Conservation (phyloP, 257 asterid genomes). For the Solanum infundibuliforme region DNA sequence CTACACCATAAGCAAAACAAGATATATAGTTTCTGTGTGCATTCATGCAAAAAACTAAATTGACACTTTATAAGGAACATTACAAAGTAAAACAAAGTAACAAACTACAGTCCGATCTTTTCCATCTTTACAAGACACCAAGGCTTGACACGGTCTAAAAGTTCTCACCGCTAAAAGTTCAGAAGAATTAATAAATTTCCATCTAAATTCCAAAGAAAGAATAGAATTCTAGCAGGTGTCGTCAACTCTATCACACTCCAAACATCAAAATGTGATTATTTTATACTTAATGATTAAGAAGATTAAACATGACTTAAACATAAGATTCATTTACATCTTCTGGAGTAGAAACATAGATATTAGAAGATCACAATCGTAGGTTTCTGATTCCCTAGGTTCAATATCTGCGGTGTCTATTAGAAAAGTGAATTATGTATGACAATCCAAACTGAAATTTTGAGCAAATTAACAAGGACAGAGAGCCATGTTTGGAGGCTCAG, state of each 20-base stretch:
- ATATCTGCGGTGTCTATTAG: neutral
- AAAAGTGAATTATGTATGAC: neutral
- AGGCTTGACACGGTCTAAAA: neutral
- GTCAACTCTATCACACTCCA: neutral
- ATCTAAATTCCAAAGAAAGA: neutral
- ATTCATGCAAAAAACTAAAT: neutral
- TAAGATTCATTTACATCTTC: neutral
- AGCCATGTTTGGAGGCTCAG: neutral
- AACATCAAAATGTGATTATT: neutral
- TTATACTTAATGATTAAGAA: neutral
- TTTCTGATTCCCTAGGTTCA: neutral
- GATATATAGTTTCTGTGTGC: neutral
- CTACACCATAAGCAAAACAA: neutral
- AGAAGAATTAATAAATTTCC: neutral
- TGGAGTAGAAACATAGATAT: neutral
- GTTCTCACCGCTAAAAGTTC: neutral
- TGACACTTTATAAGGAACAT: neutral
- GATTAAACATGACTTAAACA: neutral
- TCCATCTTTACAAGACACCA: neutral
- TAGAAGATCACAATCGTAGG: neutral
- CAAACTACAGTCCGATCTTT: neutral
- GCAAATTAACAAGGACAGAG: neutral
- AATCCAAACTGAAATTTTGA: neutral
- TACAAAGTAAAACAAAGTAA: neutral
- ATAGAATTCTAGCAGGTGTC: neutral